Base-by-base conservation (phyloP, 805 yeast species). In the Limtongia smithiae region DNA sequence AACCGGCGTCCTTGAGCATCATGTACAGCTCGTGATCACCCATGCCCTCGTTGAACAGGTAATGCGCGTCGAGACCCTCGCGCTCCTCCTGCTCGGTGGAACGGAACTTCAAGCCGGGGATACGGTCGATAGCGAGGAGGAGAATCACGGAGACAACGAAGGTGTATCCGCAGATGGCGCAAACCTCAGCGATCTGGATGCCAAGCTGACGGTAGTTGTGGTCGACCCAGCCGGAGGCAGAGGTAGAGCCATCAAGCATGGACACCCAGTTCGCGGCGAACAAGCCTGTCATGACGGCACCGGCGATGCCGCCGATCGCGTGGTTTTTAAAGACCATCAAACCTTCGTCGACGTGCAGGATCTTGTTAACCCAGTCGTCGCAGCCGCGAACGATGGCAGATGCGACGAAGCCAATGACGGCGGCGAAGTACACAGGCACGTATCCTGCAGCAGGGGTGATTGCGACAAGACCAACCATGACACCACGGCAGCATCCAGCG, bases 361-460 rank as follows among this genome's bases (percentile, higher is more conserved):
- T 45, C 58, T 75, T 70, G 73, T 46, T 50, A 21, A 50, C 25
- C 35, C 30, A 40, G 35, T 50, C 44, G 9, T 50, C 60, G 15
- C 28, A 30, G 5, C 28, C 36, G 27, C 58, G 51, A n/a, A 56
- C 58, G 30, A 48, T 46, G 20, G 45, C 48, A 2, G 57, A 60
- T 8, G 51, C 42, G 24, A 88, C 71, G 49, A 79, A 77, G 64
- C 97, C 97, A 63, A 90, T 85, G 50, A 85, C 79, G 35, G 87
- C 81, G 1, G 96, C 79, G 51, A 89, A 80, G 80, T 90, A 91
- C 48, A 91, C 81, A 48, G 97, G 97, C 42, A 91, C 96, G 65
- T 73, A 90, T 55, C 97, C 97, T 18, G 97, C 97, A 55, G 91
- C 97, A 42, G 98, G 97, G 1, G 97, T 91, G 55, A 91, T 83